Conservation (phyloP, 1,284 basidiomycete species). For the Irpex lacteus region DNA sequence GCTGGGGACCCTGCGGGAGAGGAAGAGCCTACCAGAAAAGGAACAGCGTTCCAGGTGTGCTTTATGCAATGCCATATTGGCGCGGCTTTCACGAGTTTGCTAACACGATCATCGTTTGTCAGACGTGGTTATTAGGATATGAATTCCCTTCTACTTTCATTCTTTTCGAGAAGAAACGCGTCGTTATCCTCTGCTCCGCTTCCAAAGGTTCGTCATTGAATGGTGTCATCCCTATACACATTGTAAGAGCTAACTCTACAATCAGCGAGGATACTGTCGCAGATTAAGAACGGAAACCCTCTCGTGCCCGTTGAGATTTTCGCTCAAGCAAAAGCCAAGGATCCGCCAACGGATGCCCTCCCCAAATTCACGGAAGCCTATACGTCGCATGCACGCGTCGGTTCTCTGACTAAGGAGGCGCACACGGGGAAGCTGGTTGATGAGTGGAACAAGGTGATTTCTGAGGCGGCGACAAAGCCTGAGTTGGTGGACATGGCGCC, state of each 20-base stretch:
- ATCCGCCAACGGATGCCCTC: slow-evolving; percentile 65
- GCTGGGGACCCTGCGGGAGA: slow-evolving; percentile 85
- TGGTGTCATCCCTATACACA: neutral
- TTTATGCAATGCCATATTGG: slow-evolving; percentile 9
- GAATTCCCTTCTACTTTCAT: slow-evolving; percentile 95
- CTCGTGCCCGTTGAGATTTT: slow-evolving; percentile 64
- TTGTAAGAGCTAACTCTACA: neutral
- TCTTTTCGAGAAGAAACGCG: slow-evolving; percentile 73
- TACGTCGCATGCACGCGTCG: slow-evolving; percentile 58
- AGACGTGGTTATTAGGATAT: slow-evolving; percentile 96
- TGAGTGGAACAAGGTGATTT: slow-evolving; percentile 73
- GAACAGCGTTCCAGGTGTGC: slow-evolving; percentile 86
- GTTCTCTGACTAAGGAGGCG: slow-evolving; percentile 73
- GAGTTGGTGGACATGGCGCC: slow-evolving; percentile 78
- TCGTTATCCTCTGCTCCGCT: slow-evolving; percentile 83
- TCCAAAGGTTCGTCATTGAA: slow-evolving; percentile 71
- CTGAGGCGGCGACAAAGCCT: slow-evolving; percentile 53
- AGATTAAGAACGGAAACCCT: slow-evolving; percentile 56
- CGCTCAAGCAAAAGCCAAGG: slow-evolving; percentile 72
- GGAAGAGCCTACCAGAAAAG: slow-evolving; percentile 82
- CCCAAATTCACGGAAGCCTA: slow-evolving; percentile 61
- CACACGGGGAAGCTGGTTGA: slow-evolving; percentile 77
- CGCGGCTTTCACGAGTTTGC: neutral
- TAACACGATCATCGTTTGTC: slow-evolving; percentile 18
- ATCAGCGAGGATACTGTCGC: slow-evolving; percentile 72